phyloP scores from a whole-genome alignment of 129 eudicot genomes.

The Glebionis coronaria region DNA sequence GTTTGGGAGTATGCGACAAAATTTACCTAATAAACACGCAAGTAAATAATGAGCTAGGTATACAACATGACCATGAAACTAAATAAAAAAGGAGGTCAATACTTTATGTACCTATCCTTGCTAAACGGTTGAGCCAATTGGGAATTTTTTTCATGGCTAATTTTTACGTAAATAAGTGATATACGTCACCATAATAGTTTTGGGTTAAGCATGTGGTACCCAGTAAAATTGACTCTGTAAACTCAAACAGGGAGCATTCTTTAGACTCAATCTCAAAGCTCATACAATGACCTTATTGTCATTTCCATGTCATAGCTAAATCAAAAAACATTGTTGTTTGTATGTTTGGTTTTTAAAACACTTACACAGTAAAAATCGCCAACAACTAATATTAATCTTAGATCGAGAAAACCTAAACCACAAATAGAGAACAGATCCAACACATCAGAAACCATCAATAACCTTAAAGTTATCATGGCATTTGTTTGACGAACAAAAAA shows the following conservation, averaged over 20 bases:
- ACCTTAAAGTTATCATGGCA: too few relatives aligned
- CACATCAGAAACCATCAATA: too few relatives aligned
- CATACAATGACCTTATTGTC: too few relatives aligned
- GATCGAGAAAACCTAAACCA: too few relatives aligned
- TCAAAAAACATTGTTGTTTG: too few relatives aligned
- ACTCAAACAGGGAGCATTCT: conserved; percentile 83
- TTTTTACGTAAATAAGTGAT: conserved; percentile 62
- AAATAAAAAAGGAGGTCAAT: background rate
- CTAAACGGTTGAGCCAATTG: conserved; percentile 93
- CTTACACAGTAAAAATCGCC: too few relatives aligned
- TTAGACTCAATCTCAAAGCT: conserved; percentile 85
- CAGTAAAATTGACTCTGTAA: conserved; percentile 70
- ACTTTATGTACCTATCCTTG: conserved; percentile 56
- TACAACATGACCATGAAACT: background rate
- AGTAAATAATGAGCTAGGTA: conserved; percentile 12
- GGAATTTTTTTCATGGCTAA: conserved; percentile 80
- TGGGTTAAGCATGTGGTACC: conserved; percentile 67
- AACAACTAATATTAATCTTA: too few relatives aligned
- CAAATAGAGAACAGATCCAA: too few relatives aligned
- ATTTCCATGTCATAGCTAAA: too few relatives aligned
- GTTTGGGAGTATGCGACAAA: conserved; percentile 73
- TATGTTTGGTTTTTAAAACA: too few relatives aligned
- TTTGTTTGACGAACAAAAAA: too few relatives aligned
- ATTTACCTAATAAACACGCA: conserved; percentile 52
- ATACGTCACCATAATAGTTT: conserved; percentile 67